Conservation (phyloP, 2,329 filamentous ascomycete species). For the Colletotrichum acutatum region DNA sequence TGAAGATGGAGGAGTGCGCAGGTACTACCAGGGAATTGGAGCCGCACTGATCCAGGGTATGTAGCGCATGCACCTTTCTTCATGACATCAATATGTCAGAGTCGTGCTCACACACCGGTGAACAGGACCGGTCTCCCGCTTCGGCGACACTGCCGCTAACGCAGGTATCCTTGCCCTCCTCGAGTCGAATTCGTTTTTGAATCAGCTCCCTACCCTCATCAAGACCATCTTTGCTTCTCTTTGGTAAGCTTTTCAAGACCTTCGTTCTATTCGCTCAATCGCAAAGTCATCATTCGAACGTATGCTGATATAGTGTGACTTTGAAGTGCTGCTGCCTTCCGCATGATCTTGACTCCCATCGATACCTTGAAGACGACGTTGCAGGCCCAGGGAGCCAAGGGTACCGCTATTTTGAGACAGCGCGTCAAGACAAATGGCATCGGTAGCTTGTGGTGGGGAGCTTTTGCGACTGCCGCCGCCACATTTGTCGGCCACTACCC, state of each 20-base stretch:
- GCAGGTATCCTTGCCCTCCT: slow-evolving; percentile 60
- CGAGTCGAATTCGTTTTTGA: slow-evolving; percentile 58
- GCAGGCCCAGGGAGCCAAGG: slow-evolving; percentile 57
- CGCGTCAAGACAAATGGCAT: slow-evolving; percentile 56
- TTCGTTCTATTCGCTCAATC: accelerated
- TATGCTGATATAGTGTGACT: background rate
- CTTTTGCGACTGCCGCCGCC: slow-evolving; percentile 58
- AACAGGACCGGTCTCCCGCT: slow-evolving; percentile 55
- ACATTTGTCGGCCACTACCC: slow-evolving; percentile 62
- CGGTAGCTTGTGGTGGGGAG: slow-evolving; percentile 61
- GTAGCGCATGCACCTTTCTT: background rate
- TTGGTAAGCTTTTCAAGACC: slow-evolving; percentile 42
- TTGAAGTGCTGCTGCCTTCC: slow-evolving; percentile 55
- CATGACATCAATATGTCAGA: background rate
- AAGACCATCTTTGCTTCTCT: slow-evolving; percentile 60
- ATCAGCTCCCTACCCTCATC: slow-evolving; percentile 52
- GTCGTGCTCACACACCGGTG: background rate
- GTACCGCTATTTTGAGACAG: slow-evolving; percentile 54
- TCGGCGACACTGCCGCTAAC: slow-evolving; percentile 61
- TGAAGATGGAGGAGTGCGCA: slow-evolving; percentile 51
- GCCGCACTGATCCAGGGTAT: slow-evolving; percentile 57
- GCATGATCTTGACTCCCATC: slow-evolving; percentile 59
- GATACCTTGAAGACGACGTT: slow-evolving; percentile 63
- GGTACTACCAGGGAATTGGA: slow-evolving; percentile 58
- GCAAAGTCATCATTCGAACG: too few relatives aligned